Conservation (phyloP, 2,329 filamentous ascomycete species). For the Fusarium verticillioides region DNA sequence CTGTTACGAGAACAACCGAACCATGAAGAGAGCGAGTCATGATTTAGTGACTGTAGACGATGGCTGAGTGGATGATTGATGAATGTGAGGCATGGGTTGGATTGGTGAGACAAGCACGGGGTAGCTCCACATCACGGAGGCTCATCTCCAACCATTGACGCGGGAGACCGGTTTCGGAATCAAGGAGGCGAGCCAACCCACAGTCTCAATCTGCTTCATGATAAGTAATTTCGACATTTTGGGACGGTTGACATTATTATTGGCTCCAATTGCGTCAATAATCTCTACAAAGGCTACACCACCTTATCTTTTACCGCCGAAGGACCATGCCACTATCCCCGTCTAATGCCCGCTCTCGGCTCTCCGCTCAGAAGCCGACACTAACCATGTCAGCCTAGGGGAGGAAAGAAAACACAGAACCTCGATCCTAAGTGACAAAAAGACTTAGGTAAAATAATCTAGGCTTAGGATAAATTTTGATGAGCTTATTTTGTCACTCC, state of each 20-base stretch:
- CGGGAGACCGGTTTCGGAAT: background rate
- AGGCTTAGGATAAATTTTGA: no score
- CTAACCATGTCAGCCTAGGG: background rate
- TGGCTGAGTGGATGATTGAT: background rate
- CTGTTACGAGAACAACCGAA: background rate
- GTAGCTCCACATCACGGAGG: slow-evolving; percentile 5
- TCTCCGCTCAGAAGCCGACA: slow-evolving; percentile 19
- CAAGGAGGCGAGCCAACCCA: no score
- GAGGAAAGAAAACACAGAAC: no score
- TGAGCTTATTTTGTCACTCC: no score
- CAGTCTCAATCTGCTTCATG: no score
- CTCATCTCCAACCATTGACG: background rate
- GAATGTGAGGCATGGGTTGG: background rate
- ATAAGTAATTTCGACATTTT: no score
- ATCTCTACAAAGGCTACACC: no score
- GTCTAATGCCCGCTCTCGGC: background rate
- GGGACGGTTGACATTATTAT: fast-evolving
- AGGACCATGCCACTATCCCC: background rate
- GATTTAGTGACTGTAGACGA: background rate
- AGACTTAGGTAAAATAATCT: no score
- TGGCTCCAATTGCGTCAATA: background rate
- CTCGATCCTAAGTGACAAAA: no score
- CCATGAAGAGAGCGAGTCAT: background rate
- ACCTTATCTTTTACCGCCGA: no score
- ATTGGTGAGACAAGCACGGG: background rate